phyloP scores from a whole-genome alignment of 1,284 basidiomycete species.

The Ceratobasidium papillatum region DNA sequence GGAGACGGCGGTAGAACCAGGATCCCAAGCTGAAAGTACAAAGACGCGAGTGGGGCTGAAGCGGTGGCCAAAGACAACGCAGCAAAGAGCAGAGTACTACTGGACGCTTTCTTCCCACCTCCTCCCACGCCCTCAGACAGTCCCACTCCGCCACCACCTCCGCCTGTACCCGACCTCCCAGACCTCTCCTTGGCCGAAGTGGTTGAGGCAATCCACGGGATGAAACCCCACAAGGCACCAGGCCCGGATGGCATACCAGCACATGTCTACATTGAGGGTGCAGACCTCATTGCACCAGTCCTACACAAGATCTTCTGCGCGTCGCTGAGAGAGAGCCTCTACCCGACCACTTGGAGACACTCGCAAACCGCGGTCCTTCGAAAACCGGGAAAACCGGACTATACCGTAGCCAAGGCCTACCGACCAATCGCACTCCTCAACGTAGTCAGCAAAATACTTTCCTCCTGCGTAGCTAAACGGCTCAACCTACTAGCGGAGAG shows the following conservation, averaged over 20 bases:
- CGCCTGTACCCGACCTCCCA: neutral
- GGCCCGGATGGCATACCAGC: constrained; percentile 54
- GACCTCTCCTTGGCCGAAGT: constrained; percentile 23
- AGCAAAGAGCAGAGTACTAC: constrained; percentile 35
- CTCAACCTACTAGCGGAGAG: constrained; percentile 17
- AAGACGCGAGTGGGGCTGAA: neutral
- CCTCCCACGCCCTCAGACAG: neutral
- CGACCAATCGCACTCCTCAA: constrained; percentile 43
- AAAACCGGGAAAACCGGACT: constrained; percentile 42
- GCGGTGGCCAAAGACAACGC: neutral
- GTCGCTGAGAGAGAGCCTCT: neutral
- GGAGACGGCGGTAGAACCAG: neutral
- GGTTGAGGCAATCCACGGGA: neutral
- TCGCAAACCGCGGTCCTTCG: constrained; percentile 20
- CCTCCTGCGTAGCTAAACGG: neutral
- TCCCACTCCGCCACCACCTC: neutral
- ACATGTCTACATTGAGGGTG: constrained; percentile 49
- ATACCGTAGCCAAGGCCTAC: constrained; percentile 41
- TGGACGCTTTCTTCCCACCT: constrained; percentile 42
- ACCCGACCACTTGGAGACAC: constrained; percentile 27
- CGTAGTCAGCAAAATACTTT: constrained; percentile 25
- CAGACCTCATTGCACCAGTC: constrained; percentile 49
- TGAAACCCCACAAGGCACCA: constrained; percentile 51
- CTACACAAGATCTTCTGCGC: constrained; percentile 37
- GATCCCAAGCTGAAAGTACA: constrained; percentile 17